These are phyloP conservation scores for Chaetoceros tenuissimus DNA, from an alignment of 108 stramenopile species.

Conservation along the genomic window DNA sequence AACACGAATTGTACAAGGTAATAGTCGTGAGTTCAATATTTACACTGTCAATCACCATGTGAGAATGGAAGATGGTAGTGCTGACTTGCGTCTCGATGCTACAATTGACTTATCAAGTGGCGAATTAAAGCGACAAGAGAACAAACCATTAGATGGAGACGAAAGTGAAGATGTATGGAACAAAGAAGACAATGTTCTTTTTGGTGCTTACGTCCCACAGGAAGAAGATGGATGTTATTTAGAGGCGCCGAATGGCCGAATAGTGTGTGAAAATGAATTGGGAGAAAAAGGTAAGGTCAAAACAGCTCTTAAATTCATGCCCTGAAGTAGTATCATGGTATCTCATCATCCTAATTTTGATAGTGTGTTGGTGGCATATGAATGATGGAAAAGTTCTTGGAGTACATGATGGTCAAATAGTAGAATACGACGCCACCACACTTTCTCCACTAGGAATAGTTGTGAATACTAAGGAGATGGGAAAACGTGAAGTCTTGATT, in stretches of 20 bases:
- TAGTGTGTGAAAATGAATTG: background rate
- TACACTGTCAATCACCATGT: conserved; percentile 87
- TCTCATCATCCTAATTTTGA: too few species aligned
- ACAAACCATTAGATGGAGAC: conserved; percentile 50
- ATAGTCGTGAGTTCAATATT: conserved; percentile 74
- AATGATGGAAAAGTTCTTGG: conserved; percentile 84
- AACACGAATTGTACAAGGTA: conserved; percentile 78
- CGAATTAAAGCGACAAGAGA: conserved; percentile 5
- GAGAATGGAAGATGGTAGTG: conserved; percentile 60
- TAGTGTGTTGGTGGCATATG: conserved; percentile 93
- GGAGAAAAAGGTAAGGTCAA: too few species aligned
- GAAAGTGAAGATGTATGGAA: conserved; percentile 47
- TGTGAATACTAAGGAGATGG: conserved; percentile 70
- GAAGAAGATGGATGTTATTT: conserved; percentile 28
- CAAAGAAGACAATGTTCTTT: too few species aligned
- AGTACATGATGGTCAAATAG: conserved; percentile 77
- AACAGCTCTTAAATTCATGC: too few species aligned
- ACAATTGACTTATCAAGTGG: conserved; percentile 27
- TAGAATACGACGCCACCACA: conserved; percentile 88
- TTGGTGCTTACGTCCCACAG: conserved; percentile 23
- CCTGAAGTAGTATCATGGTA: too few species aligned
- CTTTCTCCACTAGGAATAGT: conserved; percentile 91
- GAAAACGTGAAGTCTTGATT: conserved; percentile 12
- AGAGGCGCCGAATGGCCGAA: background rate
- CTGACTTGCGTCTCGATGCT: conserved; percentile 64